A percentile compares a stretch with the other conserved stretches of the same genome.
Evolutionary conservation across 768 basidiomycete species (phyloP).

Genomic region (Hebeloma cylindrosporum): DNA sequence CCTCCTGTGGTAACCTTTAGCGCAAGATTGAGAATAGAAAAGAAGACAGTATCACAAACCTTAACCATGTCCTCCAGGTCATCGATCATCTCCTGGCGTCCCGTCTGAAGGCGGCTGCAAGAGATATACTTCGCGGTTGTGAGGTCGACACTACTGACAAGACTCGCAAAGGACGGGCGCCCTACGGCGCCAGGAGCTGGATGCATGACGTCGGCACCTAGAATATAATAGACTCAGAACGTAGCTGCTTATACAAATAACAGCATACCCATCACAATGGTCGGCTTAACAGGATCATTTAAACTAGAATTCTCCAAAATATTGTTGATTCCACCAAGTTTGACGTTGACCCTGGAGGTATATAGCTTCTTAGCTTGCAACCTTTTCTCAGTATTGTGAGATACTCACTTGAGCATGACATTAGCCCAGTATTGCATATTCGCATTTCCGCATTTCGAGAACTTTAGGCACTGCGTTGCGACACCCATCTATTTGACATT

Average conservation of each 20-base stretch:
- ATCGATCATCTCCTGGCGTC: constrained; percentile 72
- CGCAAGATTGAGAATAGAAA: neutral
- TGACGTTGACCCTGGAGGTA: constrained; percentile 67
- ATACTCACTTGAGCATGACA: constrained; percentile 70
- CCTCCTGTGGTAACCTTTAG: constrained; percentile 49
- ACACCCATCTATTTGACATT: constrained; percentile 58
- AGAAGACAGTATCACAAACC: constrained; percentile 38
- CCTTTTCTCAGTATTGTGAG: neutral
- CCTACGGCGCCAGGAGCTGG: constrained; percentile 77
- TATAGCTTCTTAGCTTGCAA: neutral
- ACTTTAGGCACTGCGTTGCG: constrained; percentile 78
- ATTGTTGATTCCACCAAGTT: constrained; percentile 80
- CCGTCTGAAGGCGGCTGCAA: constrained; percentile 60
- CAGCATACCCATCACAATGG: constrained; percentile 70
- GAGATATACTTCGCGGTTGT: constrained; percentile 67
- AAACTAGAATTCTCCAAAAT: constrained; percentile 63
- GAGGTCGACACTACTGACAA: constrained; percentile 77
- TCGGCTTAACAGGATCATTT: constrained; percentile 66
- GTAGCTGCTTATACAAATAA: neutral
- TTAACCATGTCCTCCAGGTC: constrained; percentile 64
- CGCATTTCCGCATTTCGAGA: constrained; percentile 58
- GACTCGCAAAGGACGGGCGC: constrained; percentile 74
- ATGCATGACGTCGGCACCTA: constrained; percentile 82
- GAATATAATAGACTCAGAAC: constrained; percentile 26
- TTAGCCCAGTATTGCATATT: constrained; percentile 82